A percentile compares a stretch with the other conserved stretches of the same genome.
Evolutionary conservation across 1,139 yeast species (phyloP).

Genomic region (Geotrichum klebahnii): DNA sequence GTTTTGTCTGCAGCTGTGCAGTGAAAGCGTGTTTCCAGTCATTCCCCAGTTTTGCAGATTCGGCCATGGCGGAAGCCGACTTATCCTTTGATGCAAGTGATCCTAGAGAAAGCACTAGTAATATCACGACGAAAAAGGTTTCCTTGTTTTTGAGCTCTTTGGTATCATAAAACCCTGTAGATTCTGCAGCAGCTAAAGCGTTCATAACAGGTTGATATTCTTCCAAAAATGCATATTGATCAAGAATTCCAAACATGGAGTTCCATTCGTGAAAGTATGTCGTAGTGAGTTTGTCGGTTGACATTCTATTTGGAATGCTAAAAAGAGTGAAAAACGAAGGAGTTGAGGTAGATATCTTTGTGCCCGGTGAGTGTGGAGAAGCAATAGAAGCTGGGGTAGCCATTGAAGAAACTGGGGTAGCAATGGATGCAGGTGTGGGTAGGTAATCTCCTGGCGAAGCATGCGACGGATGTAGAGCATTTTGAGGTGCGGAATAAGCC

Average conservation of each 20-base stretch:
- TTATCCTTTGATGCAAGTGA: conserved; percentile 29
- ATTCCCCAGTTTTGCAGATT: conserved; percentile 34
- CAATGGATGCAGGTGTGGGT: conserved; percentile 15
- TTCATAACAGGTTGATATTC: conserved; percentile 49
- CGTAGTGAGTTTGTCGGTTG: conserved; percentile 37
- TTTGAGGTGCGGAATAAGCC: too few species aligned
- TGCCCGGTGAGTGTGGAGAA: conserved; percentile 12
- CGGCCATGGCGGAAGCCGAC: conserved; percentile 32
- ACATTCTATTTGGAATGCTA: conserved; percentile 33
- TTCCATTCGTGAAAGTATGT: conserved; percentile 80
- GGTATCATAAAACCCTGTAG: conserved; percentile 20
- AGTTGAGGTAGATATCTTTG: background rate
- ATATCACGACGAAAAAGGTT: conserved; percentile 43
- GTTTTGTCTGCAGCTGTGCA: conserved; percentile 51
- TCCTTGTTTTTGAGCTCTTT: conserved; percentile 24
- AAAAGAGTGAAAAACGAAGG: conserved; percentile 7
- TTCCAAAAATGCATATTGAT: conserved; percentile 58
- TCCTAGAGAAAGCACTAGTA: conserved; percentile 45
- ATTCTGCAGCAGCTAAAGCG: conserved; percentile 18
- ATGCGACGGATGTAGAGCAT: too few species aligned
- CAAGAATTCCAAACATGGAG: conserved; percentile 60
- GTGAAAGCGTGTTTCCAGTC: conserved; percentile 44
- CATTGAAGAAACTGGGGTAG: conserved; percentile 17
- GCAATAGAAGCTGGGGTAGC: conserved; percentile 17
- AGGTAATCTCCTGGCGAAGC: too few species aligned